Percentiles rank a stretch among this genome's conserved stretches.
Evolutionary conservation across 352 stramenopile species (phyloP).

Genomic region (Phytophthora pistaciae): DNA sequence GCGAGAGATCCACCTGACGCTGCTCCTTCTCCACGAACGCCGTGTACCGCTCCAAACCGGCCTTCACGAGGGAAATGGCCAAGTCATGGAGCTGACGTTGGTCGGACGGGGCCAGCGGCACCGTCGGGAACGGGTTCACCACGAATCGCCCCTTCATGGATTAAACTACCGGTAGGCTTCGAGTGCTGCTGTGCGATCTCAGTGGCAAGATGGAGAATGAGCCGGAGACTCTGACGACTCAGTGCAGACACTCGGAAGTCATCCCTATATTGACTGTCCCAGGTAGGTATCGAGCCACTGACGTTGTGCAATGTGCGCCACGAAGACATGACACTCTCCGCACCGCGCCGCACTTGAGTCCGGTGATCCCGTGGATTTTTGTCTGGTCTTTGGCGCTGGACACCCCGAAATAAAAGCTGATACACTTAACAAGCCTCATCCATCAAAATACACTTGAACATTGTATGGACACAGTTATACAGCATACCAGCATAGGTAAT

Average conservation of each 20-base stretch:
- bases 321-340: conserved; percentile 34
- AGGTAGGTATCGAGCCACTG: conserved; percentile 1
- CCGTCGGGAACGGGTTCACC: conserved; percentile 40
- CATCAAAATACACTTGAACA: background rate
- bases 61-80: conserved; percentile 30
- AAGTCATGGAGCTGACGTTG: conserved; percentile 31
- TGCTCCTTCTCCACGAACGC: conserved; percentile 43
- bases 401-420: background rate
- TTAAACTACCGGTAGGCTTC: background rate
- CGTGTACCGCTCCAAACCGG: conserved; percentile 30
- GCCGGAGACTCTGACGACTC: conserved; percentile 8
- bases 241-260: conserved; percentile 1
- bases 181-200: background rate
- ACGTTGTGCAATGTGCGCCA: conserved; percentile 17
- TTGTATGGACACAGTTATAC: background rate
- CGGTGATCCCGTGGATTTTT: conserved; percentile 29
- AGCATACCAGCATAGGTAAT: background rate
- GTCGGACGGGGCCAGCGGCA: conserved; percentile 27
- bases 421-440: background rate
- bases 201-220: conserved; percentile 24
- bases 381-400: background rate
- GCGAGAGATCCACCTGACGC: conserved; percentile 28
- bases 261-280: conserved; percentile 9
- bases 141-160: conserved; percentile 41
- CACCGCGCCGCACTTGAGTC: conserved; percentile 24